These are phyloP conservation scores for Boletus rubropictus DNA, from an alignment of 768 basidiomycete genomes.

Conservation along the genomic window DNA sequence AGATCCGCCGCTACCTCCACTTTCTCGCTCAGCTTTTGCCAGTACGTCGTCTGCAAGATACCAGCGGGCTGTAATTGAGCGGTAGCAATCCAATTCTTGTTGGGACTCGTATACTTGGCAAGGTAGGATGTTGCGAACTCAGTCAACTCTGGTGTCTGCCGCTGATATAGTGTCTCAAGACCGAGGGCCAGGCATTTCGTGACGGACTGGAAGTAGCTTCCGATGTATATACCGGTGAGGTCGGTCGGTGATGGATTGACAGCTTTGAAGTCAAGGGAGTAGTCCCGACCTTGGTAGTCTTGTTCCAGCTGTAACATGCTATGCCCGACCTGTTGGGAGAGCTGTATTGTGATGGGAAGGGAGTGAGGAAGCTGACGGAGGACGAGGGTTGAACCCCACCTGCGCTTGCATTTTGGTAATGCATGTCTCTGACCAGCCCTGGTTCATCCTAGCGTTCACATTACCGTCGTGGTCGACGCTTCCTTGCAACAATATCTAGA, in stretches of 20 bases:
- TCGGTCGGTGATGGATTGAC: constrained; percentile 89
- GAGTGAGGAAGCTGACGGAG: not conserved
- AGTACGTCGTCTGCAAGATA: constrained; percentile 86
- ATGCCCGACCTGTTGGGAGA: constrained; percentile 71
- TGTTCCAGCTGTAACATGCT: constrained; percentile 94
- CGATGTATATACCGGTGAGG: constrained; percentile 86
- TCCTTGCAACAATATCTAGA: constrained; percentile 89
- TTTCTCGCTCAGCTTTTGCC: constrained; percentile 93
- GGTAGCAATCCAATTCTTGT: constrained; percentile 89
- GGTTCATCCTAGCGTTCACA: constrained; percentile 82
- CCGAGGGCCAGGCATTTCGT: constrained; percentile 88
- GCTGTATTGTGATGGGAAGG: constrained; percentile 39
- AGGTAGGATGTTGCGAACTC: constrained; percentile 75
- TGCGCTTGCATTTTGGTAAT: constrained; percentile 86
- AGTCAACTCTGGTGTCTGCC: constrained; percentile 61
- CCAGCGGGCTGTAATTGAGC: constrained; percentile 81
- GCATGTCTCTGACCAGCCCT: constrained; percentile 74
- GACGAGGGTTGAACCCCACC: constrained; percentile 40
- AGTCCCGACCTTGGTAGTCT: constrained; percentile 86
- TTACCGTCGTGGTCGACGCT: constrained; percentile 91
- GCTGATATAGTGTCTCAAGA: constrained; percentile 78
- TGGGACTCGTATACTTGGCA: constrained; percentile 66
- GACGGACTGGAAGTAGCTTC: constrained; percentile 88
- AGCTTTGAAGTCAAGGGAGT: constrained; percentile 77
- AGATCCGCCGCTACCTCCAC: constrained; percentile 97